Base-by-base conservation (phyloP, 176 grass and related monocot species). In the Rhynchospora pubera region DNA sequence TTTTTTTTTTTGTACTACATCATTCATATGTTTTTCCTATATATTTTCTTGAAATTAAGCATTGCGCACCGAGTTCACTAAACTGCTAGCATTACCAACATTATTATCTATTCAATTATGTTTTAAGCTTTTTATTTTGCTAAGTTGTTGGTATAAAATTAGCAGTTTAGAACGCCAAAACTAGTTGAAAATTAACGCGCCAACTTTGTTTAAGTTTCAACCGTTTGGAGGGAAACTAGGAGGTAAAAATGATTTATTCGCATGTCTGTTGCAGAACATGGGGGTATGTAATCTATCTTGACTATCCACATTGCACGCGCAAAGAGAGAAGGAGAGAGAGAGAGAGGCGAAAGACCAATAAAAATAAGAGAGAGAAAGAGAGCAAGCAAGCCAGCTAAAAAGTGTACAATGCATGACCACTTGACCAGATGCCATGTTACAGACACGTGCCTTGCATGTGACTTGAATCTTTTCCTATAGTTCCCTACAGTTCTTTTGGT, bases 361-460 rank as follows among this genome's bases (percentile, higher is more conserved):
- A n/a, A n/a, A n/a, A n/a, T n/a, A n/a, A n/a, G n/a, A n/a, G n/a
- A n/a, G n/a, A n/a, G n/a, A n/a, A n/a, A n/a, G n/a, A n/a, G 82
- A 55, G 50, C 39, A 78, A 57, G 44, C 15, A 21, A 83, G 85
- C 84, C 85, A 79, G 85, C 73, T 85, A 85, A 88, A 90, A 84
- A 81, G 52, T 85, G 9, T 22, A 75, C 55, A 85, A 82, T 89
- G 83, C 81, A 39, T 39, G 34, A 39, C 34, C 34, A 39, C 89
- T 89, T 93, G 83, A 87, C 82, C 82, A 93, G 84, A 77, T 89
- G 55, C 88, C 80, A 89, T 91, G 83, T 85, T 87, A 85, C 80
- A 90, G 90, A 81, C 93, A 96, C 84, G 89, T 91, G 90, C 73
- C 79, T 77, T 87, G 90, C 93, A 92, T 87, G 88, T 93, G 90